phyloP scores from a whole-genome alignment of 768 basidiomycete genomes.

The Vararia minispora region DNA sequence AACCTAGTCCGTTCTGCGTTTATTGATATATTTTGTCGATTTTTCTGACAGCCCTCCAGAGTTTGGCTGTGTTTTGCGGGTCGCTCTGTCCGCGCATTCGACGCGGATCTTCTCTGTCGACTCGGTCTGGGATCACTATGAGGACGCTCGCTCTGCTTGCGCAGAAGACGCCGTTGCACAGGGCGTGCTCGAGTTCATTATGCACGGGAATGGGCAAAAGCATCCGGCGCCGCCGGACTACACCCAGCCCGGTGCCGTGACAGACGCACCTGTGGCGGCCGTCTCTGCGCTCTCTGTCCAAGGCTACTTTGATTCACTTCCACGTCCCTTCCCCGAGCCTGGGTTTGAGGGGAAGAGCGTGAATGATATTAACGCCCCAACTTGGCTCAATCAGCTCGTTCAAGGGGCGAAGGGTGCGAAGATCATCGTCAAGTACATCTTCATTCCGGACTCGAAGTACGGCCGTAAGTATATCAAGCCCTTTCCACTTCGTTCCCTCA shows the following conservation, averaged over 20 bases:
- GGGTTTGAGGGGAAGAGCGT: slow-evolving; percentile 35
- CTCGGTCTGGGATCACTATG: slow-evolving; percentile 27
- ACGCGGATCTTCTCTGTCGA: slow-evolving; percentile 41
- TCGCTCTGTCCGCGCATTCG: slow-evolving; percentile 40
- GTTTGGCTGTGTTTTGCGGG: slow-evolving; percentile 45
- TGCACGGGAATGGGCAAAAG: slow-evolving; percentile 39
- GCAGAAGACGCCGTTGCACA: slow-evolving; percentile 41
- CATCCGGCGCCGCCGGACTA: slow-evolving; percentile 20
- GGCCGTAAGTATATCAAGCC: slow-evolving; percentile 33
- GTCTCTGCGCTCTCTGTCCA: slow-evolving; percentile 32
- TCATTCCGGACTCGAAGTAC: slow-evolving; percentile 28
- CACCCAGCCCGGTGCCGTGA: neutral
- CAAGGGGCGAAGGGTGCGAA: slow-evolving; percentile 42
- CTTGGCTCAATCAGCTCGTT: slow-evolving; percentile 39
- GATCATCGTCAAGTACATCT: slow-evolving; percentile 31
- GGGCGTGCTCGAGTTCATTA: slow-evolving; percentile 49
- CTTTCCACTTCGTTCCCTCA: neutral
- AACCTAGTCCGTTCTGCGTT: slow-evolving; percentile 24
- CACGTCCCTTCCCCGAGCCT: slow-evolving; percentile 48
- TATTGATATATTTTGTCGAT: slow-evolving; percentile 12
- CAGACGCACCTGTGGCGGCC: slow-evolving; percentile 7
- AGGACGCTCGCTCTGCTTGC: slow-evolving; percentile 40
- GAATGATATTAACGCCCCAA: slow-evolving; percentile 41
- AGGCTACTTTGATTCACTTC: slow-evolving; percentile 52
- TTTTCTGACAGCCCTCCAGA: slow-evolving; percentile 16